Conservation (phyloP, 306 rosid species). For the Hippophae gyantsensis region DNA sequence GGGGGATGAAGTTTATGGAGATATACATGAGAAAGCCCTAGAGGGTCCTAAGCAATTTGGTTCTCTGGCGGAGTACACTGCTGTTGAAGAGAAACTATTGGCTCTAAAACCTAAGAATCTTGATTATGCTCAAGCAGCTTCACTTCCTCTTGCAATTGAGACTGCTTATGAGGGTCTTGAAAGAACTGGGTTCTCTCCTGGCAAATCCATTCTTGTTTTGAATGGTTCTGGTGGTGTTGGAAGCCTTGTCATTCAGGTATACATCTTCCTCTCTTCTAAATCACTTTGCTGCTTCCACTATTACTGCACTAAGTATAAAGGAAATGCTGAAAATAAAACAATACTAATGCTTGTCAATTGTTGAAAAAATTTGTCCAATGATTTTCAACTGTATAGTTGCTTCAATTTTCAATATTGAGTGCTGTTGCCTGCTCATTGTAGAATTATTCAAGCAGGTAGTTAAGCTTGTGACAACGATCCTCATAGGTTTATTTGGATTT, state of each 20-base stretch:
- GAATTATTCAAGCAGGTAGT: too few species aligned
- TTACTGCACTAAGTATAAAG: too few species aligned
- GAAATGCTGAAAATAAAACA: too few species aligned
- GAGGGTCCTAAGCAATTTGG: constrained; percentile 33
- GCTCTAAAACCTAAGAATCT: constrained; percentile 58
- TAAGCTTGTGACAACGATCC: too few species aligned
- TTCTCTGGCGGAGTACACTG: constrained; percentile 62
- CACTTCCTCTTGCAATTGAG: constrained; percentile 53
- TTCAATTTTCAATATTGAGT: too few species aligned
- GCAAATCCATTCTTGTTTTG: constrained; percentile 53
- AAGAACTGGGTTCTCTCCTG: constrained; percentile 32
- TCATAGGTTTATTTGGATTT: too few species aligned
- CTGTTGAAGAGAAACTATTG: constrained; percentile 45
- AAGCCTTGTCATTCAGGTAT: constrained; percentile 45
- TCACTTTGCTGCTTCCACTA: neutral
- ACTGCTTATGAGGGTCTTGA: constrained; percentile 68
- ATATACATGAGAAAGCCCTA: constrained; percentile 34
- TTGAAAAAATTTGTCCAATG: too few species aligned
- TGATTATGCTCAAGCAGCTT: constrained; percentile 69
- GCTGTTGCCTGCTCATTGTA: too few species aligned
- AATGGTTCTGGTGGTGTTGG: constrained; percentile 89
- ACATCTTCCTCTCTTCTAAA: neutral
- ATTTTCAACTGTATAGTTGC: too few species aligned
- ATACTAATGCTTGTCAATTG: too few species aligned
- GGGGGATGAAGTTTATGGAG: constrained; percentile 76